phyloP scores from a whole-genome alignment of 345 rosid genomes.

The Crucihimalaya himalaica region DNA sequence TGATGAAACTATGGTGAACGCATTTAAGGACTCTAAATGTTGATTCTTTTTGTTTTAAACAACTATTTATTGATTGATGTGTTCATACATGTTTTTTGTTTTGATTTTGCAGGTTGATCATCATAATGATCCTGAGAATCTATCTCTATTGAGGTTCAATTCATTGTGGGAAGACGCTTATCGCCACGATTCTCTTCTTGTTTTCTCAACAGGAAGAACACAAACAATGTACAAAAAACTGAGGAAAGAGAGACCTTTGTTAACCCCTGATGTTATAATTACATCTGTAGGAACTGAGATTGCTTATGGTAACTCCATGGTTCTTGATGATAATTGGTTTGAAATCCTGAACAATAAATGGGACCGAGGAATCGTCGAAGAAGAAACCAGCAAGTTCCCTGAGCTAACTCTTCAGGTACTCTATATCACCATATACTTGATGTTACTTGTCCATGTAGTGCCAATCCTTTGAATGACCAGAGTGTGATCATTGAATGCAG shows the following conservation, averaged over 20 bases:
- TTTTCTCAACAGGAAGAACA: constrained; percentile 91
- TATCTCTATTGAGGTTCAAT: constrained; percentile 75
- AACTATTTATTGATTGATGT: neutral
- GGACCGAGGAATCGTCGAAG: constrained; percentile 65
- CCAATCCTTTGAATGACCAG: neutral
- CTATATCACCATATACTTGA: neutral
- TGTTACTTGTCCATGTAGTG: neutral
- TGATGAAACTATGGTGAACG: constrained; percentile 83
- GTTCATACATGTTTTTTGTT: neutral
- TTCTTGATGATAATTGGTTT: constrained; percentile 83
- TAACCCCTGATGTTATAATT: constrained; percentile 90
- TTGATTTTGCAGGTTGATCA: constrained; percentile 71
- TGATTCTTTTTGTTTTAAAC: neutral
- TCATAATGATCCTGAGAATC: constrained; percentile 73
- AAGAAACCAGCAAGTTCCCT: constrained; percentile 81
- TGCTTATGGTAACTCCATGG: constrained; percentile 80
- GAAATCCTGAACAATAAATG: constrained; percentile 76
- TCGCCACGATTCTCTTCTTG: constrained; percentile 79
- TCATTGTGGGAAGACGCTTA: constrained; percentile 83
- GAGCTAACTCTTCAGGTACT: constrained; percentile 87
- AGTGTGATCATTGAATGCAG: constrained; percentile 44
- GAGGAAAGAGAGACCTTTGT: constrained; percentile 81
- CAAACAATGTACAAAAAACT: constrained; percentile 61
- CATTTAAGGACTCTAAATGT: neutral
- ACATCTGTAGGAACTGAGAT: constrained; percentile 98